Conservation (phyloP, 2,329 filamentous ascomycete species). For the Paecilomyces niveus region DNA sequence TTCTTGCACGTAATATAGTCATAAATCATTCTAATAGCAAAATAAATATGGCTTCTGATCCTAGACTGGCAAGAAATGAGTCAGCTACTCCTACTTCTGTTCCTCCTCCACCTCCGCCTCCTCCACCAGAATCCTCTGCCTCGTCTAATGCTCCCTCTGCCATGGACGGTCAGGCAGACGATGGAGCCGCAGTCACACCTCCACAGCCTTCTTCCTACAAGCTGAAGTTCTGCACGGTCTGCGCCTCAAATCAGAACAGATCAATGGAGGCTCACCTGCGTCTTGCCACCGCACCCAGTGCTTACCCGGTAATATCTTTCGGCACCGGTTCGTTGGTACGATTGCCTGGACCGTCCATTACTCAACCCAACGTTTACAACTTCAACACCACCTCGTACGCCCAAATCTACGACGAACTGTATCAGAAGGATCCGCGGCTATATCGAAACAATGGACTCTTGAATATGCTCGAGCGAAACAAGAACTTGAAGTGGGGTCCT, state of each 20-base stretch:
- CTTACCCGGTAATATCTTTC: conserved; percentile 96
- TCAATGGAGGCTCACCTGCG: conserved; percentile 99
- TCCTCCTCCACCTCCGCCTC: conserved; percentile 47
- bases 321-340: conserved; percentile 93
- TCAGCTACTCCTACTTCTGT: conserved; percentile 34
- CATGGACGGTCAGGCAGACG: conserved; percentile 9
- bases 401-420: conserved; percentile 86
- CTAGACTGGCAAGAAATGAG: conserved; percentile 43
- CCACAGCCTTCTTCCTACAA: conserved; percentile 55
- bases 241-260: conserved; percentile 96
- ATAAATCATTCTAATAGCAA: conserved; percentile 5
- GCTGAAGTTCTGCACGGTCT: conserved; percentile 97
- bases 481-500: conserved; percentile 86
- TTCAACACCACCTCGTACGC: conserved; percentile 97
- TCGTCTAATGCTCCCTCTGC: conserved; percentile 16
- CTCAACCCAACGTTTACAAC: conserved; percentile 92
- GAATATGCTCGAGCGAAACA: conserved; percentile 91
- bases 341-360: conserved; percentile 82
- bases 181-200: conserved; percentile 7
- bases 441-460: conserved; percentile 90
- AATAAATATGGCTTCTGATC: conserved; percentile 42
- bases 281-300: conserved; percentile 71
- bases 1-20: conserved; percentile 1
- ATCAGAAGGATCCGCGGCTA: conserved; percentile 74
- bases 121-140: conserved; percentile 31